Evolutionary conservation across 805 yeast genomes (phyloP).

Genomic region (Wickerhamiella spandovensis): DNA sequence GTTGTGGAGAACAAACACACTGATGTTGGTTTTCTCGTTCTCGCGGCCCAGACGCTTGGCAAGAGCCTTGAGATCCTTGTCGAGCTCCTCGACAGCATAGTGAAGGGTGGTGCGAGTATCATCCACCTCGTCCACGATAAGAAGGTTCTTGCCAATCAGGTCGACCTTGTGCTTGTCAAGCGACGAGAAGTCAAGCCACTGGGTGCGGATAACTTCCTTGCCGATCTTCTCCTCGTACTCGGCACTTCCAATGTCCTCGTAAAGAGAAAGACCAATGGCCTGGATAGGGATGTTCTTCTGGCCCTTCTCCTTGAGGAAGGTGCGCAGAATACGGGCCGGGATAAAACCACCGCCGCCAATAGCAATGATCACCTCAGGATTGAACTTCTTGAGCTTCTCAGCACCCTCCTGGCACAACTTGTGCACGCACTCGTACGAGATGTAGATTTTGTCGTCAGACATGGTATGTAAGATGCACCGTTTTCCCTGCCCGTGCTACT

Average conservation of each 20-base stretch:
- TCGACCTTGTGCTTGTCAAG: conserved; percentile 56
- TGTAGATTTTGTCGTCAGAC: conserved; percentile 31
- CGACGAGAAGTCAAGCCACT: conserved; percentile 78
- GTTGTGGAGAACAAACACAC: conserved; percentile 72
- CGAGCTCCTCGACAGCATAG: conserved; percentile 66
- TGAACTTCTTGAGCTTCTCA: conserved; percentile 40
- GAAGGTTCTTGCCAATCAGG: conserved; percentile 64
- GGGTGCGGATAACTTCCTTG: conserved; percentile 72
- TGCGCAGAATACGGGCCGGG: conserved; percentile 90
- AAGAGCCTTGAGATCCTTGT: conserved; percentile 48
- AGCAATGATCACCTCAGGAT: conserved; percentile 86
- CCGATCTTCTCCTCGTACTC: conserved; percentile 47
- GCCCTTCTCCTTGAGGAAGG: conserved; percentile 81
- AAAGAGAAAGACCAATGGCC: conserved; percentile 85
- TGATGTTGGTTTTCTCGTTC: conserved; percentile 50
- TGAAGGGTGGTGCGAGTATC: conserved; percentile 84
- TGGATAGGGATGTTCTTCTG: conserved; percentile 77
- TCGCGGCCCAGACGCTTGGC: conserved; percentile 46
- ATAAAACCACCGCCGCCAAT: conserved; percentile 96
- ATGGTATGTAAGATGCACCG: conserved; percentile 1
- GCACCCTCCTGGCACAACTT: conserved; percentile 67
- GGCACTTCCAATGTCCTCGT: conserved; percentile 58
- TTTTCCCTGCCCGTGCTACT: background rate
- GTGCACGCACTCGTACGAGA: conserved; percentile 71
- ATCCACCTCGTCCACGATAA: conserved; percentile 84